Conservation (phyloP, 106 monocot genomes). For the Dendrobium chrysotoxum region DNA sequence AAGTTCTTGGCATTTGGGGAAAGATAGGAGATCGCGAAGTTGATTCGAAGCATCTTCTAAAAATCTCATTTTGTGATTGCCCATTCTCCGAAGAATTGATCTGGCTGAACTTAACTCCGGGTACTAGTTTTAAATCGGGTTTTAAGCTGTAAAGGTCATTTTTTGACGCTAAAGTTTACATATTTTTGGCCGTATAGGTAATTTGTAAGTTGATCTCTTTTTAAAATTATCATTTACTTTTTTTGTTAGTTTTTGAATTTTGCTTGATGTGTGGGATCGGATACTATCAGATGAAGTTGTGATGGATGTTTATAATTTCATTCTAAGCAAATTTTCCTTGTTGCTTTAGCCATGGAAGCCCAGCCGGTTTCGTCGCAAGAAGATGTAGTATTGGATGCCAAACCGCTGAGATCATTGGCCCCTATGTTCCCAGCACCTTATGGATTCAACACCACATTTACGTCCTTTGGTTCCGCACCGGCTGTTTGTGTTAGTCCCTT, state of each 20-base stretch:
- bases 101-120: background rate
- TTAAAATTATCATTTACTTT: background rate
- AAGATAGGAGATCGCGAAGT: background rate
- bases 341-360: conserved; percentile 2
- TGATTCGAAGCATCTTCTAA: background rate
- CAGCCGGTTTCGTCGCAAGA: conserved; percentile 1
- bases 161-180: background rate
- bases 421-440: conserved; percentile 74
- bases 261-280: background rate
- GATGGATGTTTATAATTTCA: background rate
- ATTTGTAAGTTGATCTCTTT: background rate
- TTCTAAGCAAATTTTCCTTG: background rate
- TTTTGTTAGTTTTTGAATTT: too few species aligned
- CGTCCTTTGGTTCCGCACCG: conserved; percentile 28
- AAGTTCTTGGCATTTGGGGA: background rate
- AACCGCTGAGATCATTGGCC: conserved; percentile 57
- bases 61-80: background rate
- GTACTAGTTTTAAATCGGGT: background rate
- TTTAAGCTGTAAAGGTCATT: background rate
- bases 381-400: conserved; percentile 43
- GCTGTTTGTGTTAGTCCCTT: conserved; percentile 52
- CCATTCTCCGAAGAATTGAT: background rate
- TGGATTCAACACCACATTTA: conserved; percentile 29
- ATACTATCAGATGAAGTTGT: background rate
- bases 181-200: background rate